phyloP scores from a whole-genome alignment of 1,284 basidiomycete genomes.

The Ganoderma sp. region DNA sequence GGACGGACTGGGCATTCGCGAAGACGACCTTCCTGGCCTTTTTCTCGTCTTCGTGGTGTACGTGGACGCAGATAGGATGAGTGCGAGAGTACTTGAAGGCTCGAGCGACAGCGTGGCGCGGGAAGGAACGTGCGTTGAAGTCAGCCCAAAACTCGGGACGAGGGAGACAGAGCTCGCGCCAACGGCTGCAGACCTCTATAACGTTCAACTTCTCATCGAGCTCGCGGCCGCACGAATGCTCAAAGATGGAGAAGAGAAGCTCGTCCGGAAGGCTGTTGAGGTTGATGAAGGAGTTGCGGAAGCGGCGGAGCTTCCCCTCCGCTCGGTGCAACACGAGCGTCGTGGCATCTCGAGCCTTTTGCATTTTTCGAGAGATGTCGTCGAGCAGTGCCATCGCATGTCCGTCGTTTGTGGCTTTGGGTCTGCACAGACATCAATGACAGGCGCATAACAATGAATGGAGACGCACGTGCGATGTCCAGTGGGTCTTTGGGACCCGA shows the following conservation, averaged over 20 bases:
- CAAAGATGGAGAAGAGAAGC: slow-evolving; percentile 1
- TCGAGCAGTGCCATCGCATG: background rate
- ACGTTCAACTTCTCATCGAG: slow-evolving; percentile 5
- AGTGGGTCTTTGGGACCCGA: background rate
- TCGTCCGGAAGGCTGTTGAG: slow-evolving; percentile 11
- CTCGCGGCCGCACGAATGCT: background rate
- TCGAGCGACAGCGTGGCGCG: slow-evolving; percentile 4
- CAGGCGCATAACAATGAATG: background rate
- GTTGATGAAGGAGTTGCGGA: slow-evolving; percentile 6
- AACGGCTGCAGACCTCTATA: slow-evolving; percentile 1
- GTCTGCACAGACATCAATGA: background rate
- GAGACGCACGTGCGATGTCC: slow-evolving; percentile 2
- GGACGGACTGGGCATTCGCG: background rate
- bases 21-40: slow-evolving; percentile 1
- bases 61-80: background rate
- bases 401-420: background rate
- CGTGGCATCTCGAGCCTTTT: background rate
- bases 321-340: background rate
- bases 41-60: background rate
- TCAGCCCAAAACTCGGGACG: slow-evolving; percentile 6
- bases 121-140: background rate
- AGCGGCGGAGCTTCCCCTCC: slow-evolving; percentile 1
- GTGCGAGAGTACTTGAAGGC: slow-evolving; percentile 2
- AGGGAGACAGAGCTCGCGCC: slow-evolving; percentile 7
- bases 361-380: background rate